Evolutionary conservation across 169 alveolate species (phyloP).

Genomic region (Plasmodium knowlesi): DNA sequence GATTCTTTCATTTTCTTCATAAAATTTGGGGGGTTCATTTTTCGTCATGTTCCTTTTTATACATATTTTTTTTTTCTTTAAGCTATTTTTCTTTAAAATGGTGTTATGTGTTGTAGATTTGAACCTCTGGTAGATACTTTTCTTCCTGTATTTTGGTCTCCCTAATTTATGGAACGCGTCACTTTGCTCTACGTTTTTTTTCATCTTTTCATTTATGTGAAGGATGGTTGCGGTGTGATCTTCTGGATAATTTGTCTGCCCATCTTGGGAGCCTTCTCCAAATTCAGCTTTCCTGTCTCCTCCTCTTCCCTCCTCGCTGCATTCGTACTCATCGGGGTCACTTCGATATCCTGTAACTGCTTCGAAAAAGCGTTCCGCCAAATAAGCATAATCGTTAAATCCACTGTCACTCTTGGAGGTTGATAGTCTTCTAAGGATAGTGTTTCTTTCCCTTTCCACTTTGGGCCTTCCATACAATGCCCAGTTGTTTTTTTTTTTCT

Average conservation of each 20-base stretch:
- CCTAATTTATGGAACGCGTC: constrained; percentile 33
- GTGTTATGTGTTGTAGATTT: constrained; percentile 57
- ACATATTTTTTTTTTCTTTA: constrained; percentile 6
- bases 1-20: background rate
- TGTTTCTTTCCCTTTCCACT: constrained; percentile 56
- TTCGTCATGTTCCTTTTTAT: constrained; percentile 8
- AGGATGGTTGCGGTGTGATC: background rate
- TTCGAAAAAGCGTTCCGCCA: constrained; percentile 66
- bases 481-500: constrained; percentile 71
- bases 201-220: constrained; percentile 39
- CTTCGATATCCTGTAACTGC: constrained; percentile 52
- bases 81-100: constrained; percentile 55
- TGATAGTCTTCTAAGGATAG: constrained; percentile 24
- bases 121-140: constrained; percentile 2
- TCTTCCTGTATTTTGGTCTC: constrained; percentile 38
- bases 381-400: constrained; percentile 27
- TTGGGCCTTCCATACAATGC: constrained; percentile 69
- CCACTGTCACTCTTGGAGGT: constrained; percentile 60
- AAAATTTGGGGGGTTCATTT: constrained; percentile 6
- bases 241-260: background rate
- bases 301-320: background rate
- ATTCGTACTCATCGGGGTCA: constrained; percentile 26
- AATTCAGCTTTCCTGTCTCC: background rate
- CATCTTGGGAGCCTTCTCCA: background rate
- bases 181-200: constrained; percentile 15